phyloP scores from a whole-genome alignment of 208 protist genomes.

The Wallacemonas collosoma region DNA sequence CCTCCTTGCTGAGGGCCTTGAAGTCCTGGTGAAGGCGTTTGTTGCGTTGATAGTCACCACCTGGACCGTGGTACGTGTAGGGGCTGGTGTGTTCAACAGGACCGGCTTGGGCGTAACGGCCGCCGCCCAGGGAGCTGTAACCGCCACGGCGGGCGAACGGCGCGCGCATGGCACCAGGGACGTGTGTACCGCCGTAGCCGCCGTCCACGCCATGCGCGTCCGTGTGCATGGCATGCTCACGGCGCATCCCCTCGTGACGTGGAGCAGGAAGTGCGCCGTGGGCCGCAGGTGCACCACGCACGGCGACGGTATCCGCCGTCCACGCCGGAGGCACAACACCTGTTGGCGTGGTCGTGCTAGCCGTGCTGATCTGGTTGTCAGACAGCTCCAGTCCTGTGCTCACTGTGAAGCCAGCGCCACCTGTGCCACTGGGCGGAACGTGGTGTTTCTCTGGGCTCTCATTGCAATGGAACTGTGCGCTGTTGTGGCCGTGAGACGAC shows the following conservation, averaged over 20 bases:
- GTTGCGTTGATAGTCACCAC: constrained; percentile 31
- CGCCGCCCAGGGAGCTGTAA: neutral
- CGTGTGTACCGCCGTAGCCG: neutral
- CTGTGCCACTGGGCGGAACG: neutral
- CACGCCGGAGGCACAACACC: too few species aligned
- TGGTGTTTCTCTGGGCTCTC: neutral
- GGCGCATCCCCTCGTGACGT: neutral
- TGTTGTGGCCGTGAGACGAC: neutral
- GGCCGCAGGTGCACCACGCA: too few species aligned
- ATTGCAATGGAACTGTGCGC: neutral
- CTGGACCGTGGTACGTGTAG: constrained; percentile 41
- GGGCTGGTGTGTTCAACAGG: constrained; percentile 13
- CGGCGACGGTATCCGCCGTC: too few species aligned
- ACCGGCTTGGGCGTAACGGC: too few species aligned
- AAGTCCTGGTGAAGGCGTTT: constrained; percentile 63
- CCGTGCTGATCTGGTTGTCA: neutral
- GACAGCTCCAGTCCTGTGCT: neutral
- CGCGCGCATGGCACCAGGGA: neutral
- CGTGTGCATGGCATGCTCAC: neutral
- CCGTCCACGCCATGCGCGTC: neutral
- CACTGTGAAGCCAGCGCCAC: constrained; percentile 5
- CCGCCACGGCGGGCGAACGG: neutral
- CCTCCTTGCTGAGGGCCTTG: constrained; percentile 66
- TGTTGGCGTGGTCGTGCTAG: neutral
- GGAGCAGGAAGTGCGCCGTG: neutral